Evolutionary conservation across 192 early-diverging fungal species (phyloP).

Genomic region (Cladochytrium replicatum): DNA sequence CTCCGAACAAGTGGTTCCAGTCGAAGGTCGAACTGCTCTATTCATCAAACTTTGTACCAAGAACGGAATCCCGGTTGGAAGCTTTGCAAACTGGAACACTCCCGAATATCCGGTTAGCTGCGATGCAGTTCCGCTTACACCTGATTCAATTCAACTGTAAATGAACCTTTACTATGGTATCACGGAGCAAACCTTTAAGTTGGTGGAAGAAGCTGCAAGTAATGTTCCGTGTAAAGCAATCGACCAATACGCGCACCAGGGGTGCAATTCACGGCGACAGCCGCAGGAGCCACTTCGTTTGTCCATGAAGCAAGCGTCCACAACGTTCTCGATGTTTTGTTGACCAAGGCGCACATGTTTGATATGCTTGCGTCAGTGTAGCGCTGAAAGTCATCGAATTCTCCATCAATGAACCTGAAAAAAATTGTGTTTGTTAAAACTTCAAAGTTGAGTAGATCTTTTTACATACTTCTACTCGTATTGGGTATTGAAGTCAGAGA

Average conservation of each 20-base stretch:
- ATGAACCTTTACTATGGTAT: background rate
- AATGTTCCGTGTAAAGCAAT: conserved; percentile 55
- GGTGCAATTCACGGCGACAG: conserved; percentile 42
- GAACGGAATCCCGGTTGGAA: conserved; percentile 2
- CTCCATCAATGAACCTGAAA: conserved; percentile 49
- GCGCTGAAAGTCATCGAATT: conserved; percentile 47
- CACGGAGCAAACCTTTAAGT: background rate
- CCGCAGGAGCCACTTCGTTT: conserved; percentile 23
- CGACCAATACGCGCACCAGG: conserved; percentile 40
- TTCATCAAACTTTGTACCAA: conserved; percentile 17
- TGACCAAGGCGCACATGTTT: conserved; percentile 51
- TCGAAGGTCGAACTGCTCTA: too few species aligned
- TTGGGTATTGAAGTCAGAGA: conserved; percentile 48
- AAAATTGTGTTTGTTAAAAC: background rate
- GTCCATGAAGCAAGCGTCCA: conserved; percentile 43
- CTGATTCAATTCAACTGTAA: too few species aligned
- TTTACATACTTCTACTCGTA: conserved; percentile 40
- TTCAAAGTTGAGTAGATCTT: too few species aligned
- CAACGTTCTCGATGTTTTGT: conserved; percentile 43
- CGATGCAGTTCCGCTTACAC: too few species aligned
- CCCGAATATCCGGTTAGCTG: background rate
- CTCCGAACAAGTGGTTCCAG: too few species aligned
- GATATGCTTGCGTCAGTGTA: conserved; percentile 24
- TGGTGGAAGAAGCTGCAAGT: conserved; percentile 43
- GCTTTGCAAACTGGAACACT: background rate